Percentiles rank a stretch among this genome's conserved stretches.
These are phyloP conservation scores for Penicillium vulpinum DNA, from an alignment of 2,329 filamentous ascomycete genomes.

Conservation along the genomic window DNA sequence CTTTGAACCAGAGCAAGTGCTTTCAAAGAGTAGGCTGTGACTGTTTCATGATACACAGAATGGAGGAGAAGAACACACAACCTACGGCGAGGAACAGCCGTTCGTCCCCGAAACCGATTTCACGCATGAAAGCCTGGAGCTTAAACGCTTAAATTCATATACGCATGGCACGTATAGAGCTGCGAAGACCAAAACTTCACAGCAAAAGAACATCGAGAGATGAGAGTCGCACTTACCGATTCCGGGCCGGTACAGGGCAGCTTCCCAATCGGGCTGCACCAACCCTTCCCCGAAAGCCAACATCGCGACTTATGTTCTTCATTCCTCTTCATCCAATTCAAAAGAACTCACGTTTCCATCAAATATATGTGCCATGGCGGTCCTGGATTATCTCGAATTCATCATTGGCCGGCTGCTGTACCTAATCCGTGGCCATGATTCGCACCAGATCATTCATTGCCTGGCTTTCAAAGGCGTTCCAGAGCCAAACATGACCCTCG, in stretches of 20 bases:
- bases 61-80: not conserved
- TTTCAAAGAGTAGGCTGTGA: not conserved
- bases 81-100: not conserved
- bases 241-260: conserved; percentile 23
- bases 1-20: not conserved
- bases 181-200: not conserved
- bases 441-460: conserved; percentile 22
- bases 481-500: conserved; percentile 27
- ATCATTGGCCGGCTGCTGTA: conserved; percentile 24
- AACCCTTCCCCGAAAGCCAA: not conserved
- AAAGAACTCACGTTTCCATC: not conserved
- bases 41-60: not conserved
- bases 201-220: not conserved
- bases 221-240: conserved; percentile 14
- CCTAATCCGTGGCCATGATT: conserved; percentile 29
- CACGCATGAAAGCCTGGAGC: rapidly evolving
- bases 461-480: conserved; percentile 25
- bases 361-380: not conserved
- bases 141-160: not conserved
- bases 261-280: conserved; percentile 1
- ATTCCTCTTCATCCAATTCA: not conserved
- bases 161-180: not conserved
- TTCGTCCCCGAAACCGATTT: not conserved
- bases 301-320: not conserved
- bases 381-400: conserved; percentile 22